These are phyloP conservation scores for Vaccinium darrowii DNA, from an alignment of 148 eudicot species.

Conservation along the genomic window DNA sequence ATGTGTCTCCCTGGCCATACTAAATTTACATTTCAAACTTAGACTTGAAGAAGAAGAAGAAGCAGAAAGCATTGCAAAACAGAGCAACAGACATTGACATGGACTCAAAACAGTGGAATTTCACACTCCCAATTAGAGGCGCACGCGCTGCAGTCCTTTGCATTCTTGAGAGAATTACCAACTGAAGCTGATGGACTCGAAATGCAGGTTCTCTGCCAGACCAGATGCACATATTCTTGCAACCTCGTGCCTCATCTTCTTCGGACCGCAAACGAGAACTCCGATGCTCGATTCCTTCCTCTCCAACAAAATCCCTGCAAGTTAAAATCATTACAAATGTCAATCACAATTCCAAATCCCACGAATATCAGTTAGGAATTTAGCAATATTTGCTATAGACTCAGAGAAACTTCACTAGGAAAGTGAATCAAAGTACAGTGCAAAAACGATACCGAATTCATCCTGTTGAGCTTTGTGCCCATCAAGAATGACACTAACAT, in stretches of 20 bases:
- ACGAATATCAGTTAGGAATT: not conserved
- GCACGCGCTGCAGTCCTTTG: not conserved
- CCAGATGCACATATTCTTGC: constrained; percentile 78
- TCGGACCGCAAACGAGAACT: constrained; percentile 76
- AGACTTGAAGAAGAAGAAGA: not conserved
- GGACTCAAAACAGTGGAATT: not conserved
- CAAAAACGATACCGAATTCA: too few relatives aligned
- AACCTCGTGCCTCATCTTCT: constrained; percentile 69
- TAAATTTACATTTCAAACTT: constrained; percentile 10
- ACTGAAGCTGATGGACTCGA: constrained; percentile 87
- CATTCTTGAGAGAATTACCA: constrained; percentile 43
- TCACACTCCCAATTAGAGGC: not conserved
- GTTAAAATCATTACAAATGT: not conserved
- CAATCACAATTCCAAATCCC: not conserved
- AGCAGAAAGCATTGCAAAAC: not conserved
- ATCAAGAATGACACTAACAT: too few relatives aligned
- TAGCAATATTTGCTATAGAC: too few relatives aligned
- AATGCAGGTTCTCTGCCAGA: constrained; percentile 60
- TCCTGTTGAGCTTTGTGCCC: too few relatives aligned
- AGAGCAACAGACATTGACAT: not conserved
- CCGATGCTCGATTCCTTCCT: constrained; percentile 63
- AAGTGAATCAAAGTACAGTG: too few relatives aligned
- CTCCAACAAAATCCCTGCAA: constrained; percentile 56
- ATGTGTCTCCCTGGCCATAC: not conserved
- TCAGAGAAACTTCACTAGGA: too few relatives aligned